Conservation (phyloP, 164 flowering plant genomes). For the Litsea cubeba region DNA sequence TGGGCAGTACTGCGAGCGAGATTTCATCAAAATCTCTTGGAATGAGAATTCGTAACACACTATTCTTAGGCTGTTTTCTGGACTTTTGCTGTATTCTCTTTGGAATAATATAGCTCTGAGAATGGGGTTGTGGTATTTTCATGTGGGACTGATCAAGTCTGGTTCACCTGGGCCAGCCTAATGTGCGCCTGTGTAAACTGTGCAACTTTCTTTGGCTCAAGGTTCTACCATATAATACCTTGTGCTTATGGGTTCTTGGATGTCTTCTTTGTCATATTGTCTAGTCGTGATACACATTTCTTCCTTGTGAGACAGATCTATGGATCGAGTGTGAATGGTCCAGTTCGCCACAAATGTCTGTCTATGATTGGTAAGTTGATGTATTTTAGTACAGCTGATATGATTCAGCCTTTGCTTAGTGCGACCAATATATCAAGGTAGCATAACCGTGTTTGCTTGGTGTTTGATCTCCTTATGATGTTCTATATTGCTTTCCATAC, state of each 20-base stretch:
- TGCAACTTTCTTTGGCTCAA: too few species aligned
- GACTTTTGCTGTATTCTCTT: neutral
- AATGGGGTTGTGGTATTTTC: neutral
- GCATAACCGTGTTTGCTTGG: conserved; percentile 4
- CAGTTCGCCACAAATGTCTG: conserved; percentile 96
- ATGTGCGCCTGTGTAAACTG: too few species aligned
- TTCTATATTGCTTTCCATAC: neutral
- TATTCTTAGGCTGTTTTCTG: neutral
- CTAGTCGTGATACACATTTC: conserved; percentile 1
- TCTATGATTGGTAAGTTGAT: conserved; percentile 91
- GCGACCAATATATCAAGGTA: conserved; percentile 94
- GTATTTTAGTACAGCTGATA: conserved; percentile 89
- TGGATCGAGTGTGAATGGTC: conserved; percentile 96
- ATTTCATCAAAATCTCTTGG: neutral
- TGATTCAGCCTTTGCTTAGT: conserved; percentile 71
- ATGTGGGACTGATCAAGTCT: neutral
- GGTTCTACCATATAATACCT: neutral
- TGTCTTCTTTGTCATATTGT: conserved; percentile 4
- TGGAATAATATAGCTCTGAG: too few species aligned
- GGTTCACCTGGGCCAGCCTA: too few species aligned
- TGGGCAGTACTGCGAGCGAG: neutral
- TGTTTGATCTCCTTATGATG: neutral
- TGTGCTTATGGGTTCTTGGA: neutral
- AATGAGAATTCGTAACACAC: neutral
- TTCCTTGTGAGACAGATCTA: conserved; percentile 57